These are phyloP conservation scores for Vitis labrusca DNA, from an alignment of 164 flowering plant genomes.

Conservation along the genomic window DNA sequence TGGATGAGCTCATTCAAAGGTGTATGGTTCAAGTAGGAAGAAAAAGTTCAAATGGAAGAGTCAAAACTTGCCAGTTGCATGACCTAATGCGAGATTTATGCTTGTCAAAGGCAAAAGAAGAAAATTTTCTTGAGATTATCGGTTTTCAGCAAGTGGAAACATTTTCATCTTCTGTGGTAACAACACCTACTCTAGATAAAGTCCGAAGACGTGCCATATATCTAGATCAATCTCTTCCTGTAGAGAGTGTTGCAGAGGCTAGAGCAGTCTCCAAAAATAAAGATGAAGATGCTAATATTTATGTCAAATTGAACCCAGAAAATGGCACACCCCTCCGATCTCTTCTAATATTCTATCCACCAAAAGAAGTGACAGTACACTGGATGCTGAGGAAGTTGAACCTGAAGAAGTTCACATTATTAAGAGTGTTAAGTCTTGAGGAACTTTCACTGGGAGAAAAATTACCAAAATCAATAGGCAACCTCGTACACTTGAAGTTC, in stretches of 20 bases:
- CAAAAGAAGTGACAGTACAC: no score
- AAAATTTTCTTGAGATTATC: conserved; percentile 13
- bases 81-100: conserved; percentile 32
- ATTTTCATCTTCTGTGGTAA: background rate
- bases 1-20: conserved; percentile 4
- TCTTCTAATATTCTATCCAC: no score
- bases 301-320: no score
- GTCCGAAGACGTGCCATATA: conserved; percentile 15
- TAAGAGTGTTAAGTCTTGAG: conserved; percentile 15
- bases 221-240: background rate
- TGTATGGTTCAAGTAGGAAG: conserved; percentile 22
- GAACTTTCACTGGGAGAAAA: background rate
- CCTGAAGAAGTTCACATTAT: conserved; percentile 6
- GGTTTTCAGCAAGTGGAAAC: no score
- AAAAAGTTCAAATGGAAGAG: background rate
- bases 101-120: conserved; percentile 22
- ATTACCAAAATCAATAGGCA: conserved; percentile 10
- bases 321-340: no score
- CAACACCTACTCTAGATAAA: background rate
- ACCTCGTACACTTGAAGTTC: conserved; percentile 27
- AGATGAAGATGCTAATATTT: no score
- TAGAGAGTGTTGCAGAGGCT: no score
- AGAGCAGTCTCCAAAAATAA: background rate
- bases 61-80: conserved; percentile 24
- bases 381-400: no score